Conservation (phyloP, 1,139 yeast genomes). For the Candida tunisiensis region DNA sequence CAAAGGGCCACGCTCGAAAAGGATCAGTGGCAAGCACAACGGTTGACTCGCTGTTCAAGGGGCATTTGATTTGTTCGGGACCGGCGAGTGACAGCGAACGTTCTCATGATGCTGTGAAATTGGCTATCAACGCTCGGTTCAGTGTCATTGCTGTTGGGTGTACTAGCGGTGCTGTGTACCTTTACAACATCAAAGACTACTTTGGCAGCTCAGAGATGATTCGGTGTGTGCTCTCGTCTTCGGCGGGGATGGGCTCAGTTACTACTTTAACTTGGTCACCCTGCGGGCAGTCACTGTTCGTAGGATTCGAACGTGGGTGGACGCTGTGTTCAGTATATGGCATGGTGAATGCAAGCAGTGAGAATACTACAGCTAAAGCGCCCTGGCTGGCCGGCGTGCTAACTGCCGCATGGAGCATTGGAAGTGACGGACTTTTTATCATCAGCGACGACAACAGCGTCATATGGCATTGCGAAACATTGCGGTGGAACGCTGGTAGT, state of each 20-base stretch:
- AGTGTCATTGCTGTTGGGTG: constrained; percentile 20
- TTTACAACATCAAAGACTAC: constrained; percentile 20
- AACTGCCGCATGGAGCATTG: constrained; percentile 17
- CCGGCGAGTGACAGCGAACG: too few species aligned
- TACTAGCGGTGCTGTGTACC: constrained; percentile 13
- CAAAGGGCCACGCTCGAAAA: constrained; percentile 8
- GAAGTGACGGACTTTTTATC: constrained; percentile 14
- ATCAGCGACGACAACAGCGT: too few species aligned
- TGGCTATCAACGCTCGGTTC: constrained; percentile 20
- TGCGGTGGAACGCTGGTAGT: constrained; percentile 17
- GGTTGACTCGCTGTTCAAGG: too few species aligned
- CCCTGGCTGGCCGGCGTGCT: constrained; percentile 17
- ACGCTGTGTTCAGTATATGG: constrained; percentile 22
- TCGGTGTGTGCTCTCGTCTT: constrained; percentile 13
- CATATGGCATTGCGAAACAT: constrained; percentile 14
- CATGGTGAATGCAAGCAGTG: constrained; percentile 14
- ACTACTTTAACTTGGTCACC: constrained; percentile 16
- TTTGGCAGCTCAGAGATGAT: constrained; percentile 14
- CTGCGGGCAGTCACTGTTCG: constrained; percentile 20
- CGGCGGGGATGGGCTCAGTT: constrained; percentile 15
- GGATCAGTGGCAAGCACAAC: constrained; percentile 4
- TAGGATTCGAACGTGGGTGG: constrained; percentile 22
- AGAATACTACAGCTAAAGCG: constrained; percentile 7
- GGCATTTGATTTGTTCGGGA: too few species aligned
- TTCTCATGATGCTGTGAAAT: constrained; percentile 4